Evolutionary conservation across 202 grass and related monocot species (phyloP).

Genomic region (Thinopyrum obtusiflorum): DNA sequence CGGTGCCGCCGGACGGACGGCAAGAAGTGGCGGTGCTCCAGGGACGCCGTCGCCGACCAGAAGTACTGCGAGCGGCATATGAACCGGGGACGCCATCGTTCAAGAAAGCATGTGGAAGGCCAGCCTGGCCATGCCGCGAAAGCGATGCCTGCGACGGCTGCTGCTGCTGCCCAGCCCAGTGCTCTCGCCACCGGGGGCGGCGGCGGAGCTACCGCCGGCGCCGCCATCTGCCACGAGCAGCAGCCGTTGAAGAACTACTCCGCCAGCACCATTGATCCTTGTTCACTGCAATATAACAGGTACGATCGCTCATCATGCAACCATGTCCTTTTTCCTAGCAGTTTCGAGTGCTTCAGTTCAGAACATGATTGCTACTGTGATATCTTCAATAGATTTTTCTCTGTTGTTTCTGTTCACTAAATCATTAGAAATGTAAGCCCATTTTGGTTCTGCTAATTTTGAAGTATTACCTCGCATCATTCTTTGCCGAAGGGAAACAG

Average conservation of each 20-base stretch:
- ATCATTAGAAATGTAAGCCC: background rate
- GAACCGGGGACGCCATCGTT: constrained; percentile 99
- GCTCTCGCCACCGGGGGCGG: constrained; percentile 27
- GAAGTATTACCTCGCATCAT: background rate
- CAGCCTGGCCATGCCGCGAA: constrained; percentile 82
- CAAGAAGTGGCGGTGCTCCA: constrained; percentile 99
- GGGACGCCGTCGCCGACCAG: constrained; percentile 95
- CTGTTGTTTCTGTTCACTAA: background rate
- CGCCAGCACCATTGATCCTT: constrained; percentile 17
- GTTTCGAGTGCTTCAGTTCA: background rate
- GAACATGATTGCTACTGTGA: background rate
- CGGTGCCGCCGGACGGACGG: constrained; percentile 95
- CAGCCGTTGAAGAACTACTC: constrained; percentile 43
- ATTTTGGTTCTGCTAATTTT: background rate
- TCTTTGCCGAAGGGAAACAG: background rate
- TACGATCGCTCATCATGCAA: background rate
- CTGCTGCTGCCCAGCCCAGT: constrained; percentile 38
- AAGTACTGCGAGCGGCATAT: constrained; percentile 99
- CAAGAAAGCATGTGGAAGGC: constrained; percentile 99
- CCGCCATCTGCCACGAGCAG: constrained; percentile 34
- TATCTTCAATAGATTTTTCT: background rate
- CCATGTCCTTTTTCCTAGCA: background rate
- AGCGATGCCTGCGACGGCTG: constrained; percentile 53
- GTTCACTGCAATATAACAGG: constrained; percentile 58
- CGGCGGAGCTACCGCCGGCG: constrained; percentile 29